A percentile compares a stretch with the other conserved stretches of the same genome.
Conservation (phyloP, 352 stramenopile species). For the Phytophthora hibernalis region DNA sequence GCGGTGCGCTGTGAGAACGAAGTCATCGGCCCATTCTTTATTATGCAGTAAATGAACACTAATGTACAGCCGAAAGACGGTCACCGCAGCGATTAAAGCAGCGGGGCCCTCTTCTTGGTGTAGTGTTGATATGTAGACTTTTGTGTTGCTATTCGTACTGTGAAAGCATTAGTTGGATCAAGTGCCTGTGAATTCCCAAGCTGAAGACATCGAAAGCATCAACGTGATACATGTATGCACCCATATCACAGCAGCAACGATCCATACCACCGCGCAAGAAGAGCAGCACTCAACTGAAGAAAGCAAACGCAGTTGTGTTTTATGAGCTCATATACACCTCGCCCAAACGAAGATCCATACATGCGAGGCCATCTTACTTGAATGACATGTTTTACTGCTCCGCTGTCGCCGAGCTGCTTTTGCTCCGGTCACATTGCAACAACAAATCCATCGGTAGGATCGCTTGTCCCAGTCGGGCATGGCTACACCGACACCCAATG, state of each 20-base stretch:
- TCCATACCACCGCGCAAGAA: no score
- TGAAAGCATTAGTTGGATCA: neutral
- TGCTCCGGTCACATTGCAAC: no score
- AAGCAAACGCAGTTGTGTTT: no score
- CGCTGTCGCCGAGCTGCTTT: no score
- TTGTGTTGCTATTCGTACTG: neutral
- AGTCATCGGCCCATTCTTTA: constrained; percentile 60
- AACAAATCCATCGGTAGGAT: neutral
- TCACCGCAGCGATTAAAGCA: constrained; percentile 7
- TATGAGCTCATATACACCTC: no score
- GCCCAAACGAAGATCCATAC: no score
- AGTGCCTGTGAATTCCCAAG: neutral
- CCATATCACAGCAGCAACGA: no score
- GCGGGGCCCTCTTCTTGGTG: constrained; percentile 23
- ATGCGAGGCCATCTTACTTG: no score
- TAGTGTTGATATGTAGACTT: constrained; percentile 9
- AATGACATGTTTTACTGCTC: no score
- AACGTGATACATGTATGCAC: no score
- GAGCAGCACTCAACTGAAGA: no score
- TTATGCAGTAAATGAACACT: constrained; percentile 40
- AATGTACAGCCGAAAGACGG: constrained; percentile 25
- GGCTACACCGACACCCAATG: neutral
- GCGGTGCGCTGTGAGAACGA: constrained; percentile 72
- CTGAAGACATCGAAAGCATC: neutral
- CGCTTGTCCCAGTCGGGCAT: neutral